A percentile compares a stretch with the other conserved stretches of the same genome.
Evolutionary conservation across 306 rosid genomes (phyloP).

Genomic region (Glycine tomentella): DNA sequence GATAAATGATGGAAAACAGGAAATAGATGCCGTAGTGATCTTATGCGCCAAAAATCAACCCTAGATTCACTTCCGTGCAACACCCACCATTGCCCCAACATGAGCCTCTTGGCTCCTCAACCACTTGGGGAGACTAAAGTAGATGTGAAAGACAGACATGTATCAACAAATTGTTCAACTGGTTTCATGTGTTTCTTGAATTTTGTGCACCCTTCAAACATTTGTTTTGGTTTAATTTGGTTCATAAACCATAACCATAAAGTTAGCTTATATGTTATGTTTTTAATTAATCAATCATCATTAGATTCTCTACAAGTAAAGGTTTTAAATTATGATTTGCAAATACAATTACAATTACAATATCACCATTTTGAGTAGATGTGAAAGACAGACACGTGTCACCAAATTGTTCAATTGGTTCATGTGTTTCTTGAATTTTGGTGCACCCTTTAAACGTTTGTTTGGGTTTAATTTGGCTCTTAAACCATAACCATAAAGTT

Average conservation of each 20-base stretch:
- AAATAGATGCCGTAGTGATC: slow-evolving; percentile 61
- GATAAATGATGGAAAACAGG: slow-evolving; percentile 50
- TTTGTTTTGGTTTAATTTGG: slow-evolving; percentile 32
- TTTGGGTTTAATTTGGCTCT: slow-evolving; percentile 30
- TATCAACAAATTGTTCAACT: slow-evolving; percentile 24
- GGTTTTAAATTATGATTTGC: neutral
- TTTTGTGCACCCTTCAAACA: slow-evolving; percentile 25
- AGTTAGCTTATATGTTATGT: neutral
- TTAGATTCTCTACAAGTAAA: neutral
- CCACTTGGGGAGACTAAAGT: slow-evolving; percentile 49
- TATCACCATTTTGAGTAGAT: neutral
- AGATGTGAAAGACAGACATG: slow-evolving; percentile 44
- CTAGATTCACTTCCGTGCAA: slow-evolving; percentile 61
- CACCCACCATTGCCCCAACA: slow-evolving; percentile 62
- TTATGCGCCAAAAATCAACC: slow-evolving; percentile 70
- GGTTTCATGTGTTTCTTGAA: slow-evolving; percentile 25
- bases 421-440: slow-evolving; percentile 27
- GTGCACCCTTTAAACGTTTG: slow-evolving; percentile 26
- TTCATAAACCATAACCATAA: neutral
- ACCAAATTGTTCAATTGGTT: neutral
- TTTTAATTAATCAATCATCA: neutral
- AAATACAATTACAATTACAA: too few species aligned
- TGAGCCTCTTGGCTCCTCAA: slow-evolving; percentile 59
- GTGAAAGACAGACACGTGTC: slow-evolving; percentile 43
- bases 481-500: neutral